Base-by-base conservation (phyloP, 306 rosid genomes). In the Medicago arabica region DNA sequence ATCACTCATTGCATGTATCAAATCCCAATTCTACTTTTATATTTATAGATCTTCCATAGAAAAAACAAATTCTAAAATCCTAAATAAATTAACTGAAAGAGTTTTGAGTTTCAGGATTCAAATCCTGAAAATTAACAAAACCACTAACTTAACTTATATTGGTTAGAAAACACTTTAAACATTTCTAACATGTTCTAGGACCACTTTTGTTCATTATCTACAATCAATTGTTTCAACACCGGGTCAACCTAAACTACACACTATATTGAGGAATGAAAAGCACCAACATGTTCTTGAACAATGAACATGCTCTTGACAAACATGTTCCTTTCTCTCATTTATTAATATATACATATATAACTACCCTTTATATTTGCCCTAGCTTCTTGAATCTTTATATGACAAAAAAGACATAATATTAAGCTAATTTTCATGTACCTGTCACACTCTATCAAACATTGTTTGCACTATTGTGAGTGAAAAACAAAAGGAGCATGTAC, bases 381-480 rank as follows among this genome's bases (percentile, higher is more conserved):
- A 50, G 49, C 4, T 67, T 69, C 81, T 72, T 77, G 75, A 72
- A 75, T 81, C 53, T 61, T n/a, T 8, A 64, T 44, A 76, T 39
- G 46, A 78, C 74, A 75, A 62, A 81, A 66, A 67, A 76, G 80
- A 65, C 80, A 85, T 53, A 39, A 55, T 51, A n/a, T 62, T 70
- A 81, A 72, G 72, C 43, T 61, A 0, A 58, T 2, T 6, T 11
- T 12, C 2, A 14, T 60, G 76, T 51, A 80, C 70, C 54, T 81
- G 73, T 78, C 69, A 57, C 58, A 74, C 62, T 67, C 46, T 53
- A 19, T 34, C 38, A 34, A 34, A 34, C 38, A 34, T 34, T 34
- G 5, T 34, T 34, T 34, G 38, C 38, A 34, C 38, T 34, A 34
- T 34, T 34, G 71, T 5, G 49, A 64, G 36, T 59, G 74, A 67